Conservation (phyloP, 257 asterid species). For the Solanum verrucosum region DNA sequence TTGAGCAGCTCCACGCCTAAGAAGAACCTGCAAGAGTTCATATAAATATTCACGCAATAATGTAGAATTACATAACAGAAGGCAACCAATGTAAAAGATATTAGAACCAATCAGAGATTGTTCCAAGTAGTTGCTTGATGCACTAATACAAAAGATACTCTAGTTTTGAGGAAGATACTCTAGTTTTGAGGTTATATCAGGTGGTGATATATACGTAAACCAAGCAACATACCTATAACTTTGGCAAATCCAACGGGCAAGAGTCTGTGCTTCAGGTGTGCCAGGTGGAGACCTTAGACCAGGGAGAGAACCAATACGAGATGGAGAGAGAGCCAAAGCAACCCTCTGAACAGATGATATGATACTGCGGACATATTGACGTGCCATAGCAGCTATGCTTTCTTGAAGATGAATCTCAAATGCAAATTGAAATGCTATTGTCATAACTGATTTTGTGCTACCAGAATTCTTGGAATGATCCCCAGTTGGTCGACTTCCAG, state of each 20-base stretch:
- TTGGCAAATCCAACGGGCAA: conserved; percentile 86
- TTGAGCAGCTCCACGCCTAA: conserved; percentile 79
- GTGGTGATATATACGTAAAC: neutral
- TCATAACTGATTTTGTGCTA: conserved; percentile 76
- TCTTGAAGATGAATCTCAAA: conserved; percentile 85
- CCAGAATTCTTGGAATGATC: conserved; percentile 31
- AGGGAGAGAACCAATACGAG: conserved; percentile 37
- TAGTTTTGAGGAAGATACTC: neutral
- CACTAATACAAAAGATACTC: neutral
- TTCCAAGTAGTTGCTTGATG: neutral
- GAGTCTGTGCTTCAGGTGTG: conserved; percentile 79
- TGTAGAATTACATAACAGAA: neutral
- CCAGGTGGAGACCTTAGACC: conserved; percentile 62
- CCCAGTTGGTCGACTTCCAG: conserved; percentile 35
- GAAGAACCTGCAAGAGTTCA: conserved; percentile 44
- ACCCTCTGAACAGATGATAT: conserved; percentile 96
- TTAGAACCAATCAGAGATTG: neutral
- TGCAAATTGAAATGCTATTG: conserved; percentile 92
- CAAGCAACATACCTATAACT: conserved; percentile 62
- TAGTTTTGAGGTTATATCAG: neutral
- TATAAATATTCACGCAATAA: neutral
- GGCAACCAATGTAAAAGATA: neutral
- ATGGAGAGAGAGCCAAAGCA: conserved; percentile 82
- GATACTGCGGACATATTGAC: conserved; percentile 85
- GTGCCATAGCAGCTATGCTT: conserved; percentile 74